A percentile compares a stretch with the other conserved stretches of the same genome.
Evolutionary conservation across 371 early-diverging fungal species (phyloP).

Genomic region (Capniomyces stellatus): DNA sequence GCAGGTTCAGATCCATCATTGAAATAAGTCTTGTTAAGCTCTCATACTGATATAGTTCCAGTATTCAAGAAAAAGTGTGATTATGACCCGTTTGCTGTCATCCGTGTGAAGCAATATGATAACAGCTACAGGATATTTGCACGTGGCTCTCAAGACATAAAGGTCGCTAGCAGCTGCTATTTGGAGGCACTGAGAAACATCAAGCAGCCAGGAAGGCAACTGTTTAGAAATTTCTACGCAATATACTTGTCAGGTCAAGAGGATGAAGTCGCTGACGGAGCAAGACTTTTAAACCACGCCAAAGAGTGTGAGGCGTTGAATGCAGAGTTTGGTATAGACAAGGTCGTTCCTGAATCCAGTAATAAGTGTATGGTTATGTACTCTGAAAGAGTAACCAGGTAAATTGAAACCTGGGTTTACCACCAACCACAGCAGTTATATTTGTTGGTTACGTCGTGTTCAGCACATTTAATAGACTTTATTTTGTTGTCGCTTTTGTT

Average conservation of each 20-base stretch:
- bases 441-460: background rate
- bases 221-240: constrained; percentile 43
- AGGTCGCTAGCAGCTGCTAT: constrained; percentile 50
- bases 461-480: background rate
- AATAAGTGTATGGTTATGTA: constrained; percentile 43
- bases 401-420: constrained; percentile 17
- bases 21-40: constrained; percentile 47
- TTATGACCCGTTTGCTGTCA: constrained; percentile 53
- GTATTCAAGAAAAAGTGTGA: constrained; percentile 49
- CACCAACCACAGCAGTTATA: background rate
- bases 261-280: constrained; percentile 56
- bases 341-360: constrained; percentile 46
- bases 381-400: constrained; percentile 64
- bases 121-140: constrained; percentile 47
- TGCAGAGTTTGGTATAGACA: constrained; percentile 57
- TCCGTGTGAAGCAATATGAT: constrained; percentile 24
- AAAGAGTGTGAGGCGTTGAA: constrained; percentile 40
- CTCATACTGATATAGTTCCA: constrained; percentile 73
- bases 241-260: constrained; percentile 69
- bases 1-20: constrained; percentile 32
- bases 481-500: background rate
- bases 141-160: constrained; percentile 75
- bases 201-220: constrained; percentile 26
- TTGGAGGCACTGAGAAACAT: constrained; percentile 54
- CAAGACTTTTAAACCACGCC: constrained; percentile 37